Percentiles rank a stretch among this genome's conserved stretches.
Conservation (phyloP, 257 asterid species). For the Capsicum chinense region DNA sequence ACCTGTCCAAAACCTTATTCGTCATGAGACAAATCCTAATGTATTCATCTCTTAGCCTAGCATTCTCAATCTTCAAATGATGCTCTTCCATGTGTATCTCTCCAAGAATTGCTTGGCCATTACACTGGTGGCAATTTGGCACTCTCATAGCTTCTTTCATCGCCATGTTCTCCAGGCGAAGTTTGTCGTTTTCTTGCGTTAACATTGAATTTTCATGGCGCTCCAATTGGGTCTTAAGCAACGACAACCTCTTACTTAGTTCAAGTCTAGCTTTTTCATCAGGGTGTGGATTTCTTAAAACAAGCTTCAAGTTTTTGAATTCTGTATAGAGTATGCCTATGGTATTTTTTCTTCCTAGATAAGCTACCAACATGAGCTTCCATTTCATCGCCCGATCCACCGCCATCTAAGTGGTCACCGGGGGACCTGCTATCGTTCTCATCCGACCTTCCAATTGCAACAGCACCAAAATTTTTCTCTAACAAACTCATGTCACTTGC, state of each 20-base stretch:
- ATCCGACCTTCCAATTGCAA: constrained; percentile 46
- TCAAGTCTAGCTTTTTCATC: constrained; percentile 82
- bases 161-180: constrained; percentile 69
- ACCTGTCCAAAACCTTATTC: too few relatives aligned
- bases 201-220: constrained; percentile 76
- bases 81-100: constrained; percentile 63
- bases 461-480: constrained; percentile 49
- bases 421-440: constrained; percentile 69
- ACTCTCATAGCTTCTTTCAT: constrained; percentile 71
- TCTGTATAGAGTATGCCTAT: constrained; percentile 70
- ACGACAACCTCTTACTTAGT: constrained; percentile 62
- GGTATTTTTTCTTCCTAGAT: constrained; percentile 58
- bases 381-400: constrained; percentile 70
- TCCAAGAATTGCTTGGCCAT: constrained; percentile 66
- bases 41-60: too few relatives aligned
- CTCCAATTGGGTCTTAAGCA: constrained; percentile 90
- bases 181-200: constrained; percentile 78
- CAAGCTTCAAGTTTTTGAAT: constrained; percentile 83
- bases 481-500: constrained; percentile 60
- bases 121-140: constrained; percentile 51
- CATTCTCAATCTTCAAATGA: constrained; percentile 60
- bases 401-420: constrained; percentile 66
- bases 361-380: constrained; percentile 47
- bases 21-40: too few relatives aligned
- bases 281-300: constrained; percentile 88